Percentiles rank a stretch among this genome's conserved stretches.
Conservation (phyloP, 1,284 basidiomycete species). For the Cryptococcus sp. region DNA sequence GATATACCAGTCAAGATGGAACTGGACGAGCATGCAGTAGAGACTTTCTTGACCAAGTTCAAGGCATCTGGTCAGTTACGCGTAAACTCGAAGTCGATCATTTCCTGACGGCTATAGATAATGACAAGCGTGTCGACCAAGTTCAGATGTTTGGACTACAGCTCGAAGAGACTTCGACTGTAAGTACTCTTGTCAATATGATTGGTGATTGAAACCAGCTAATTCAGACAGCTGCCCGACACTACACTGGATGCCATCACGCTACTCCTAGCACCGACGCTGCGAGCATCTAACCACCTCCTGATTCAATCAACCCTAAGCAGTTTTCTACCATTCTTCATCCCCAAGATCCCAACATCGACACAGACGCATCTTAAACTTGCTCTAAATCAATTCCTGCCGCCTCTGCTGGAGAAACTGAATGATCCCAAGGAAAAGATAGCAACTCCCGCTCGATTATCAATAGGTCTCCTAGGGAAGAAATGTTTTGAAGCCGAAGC, state of each 20-base stretch:
- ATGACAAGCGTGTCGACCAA: conserved; percentile 44
- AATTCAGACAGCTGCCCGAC: conserved; percentile 25
- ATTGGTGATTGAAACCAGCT: no score
- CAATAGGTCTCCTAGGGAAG: conserved; percentile 27
- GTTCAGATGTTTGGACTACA: conserved; percentile 42
- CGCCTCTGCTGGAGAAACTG: conserved; percentile 37
- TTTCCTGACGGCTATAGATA: conserved; percentile 18
- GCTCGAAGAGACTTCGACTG: conserved; percentile 30
- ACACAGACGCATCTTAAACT: conserved; percentile 17
- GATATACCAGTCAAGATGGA: no score
- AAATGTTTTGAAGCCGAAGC: conserved; percentile 26
- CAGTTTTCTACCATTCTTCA: conserved; percentile 38
- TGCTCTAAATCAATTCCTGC: conserved; percentile 30
- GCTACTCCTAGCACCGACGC: conserved; percentile 27
- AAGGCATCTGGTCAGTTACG: conserved; percentile 30
- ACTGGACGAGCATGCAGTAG: conserved; percentile 32
- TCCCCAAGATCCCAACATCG: conserved; percentile 31
- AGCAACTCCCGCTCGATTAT: conserved; percentile 25
- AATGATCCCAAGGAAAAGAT: conserved; percentile 45
- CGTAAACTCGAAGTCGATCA: neutral
- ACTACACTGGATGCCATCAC: conserved; percentile 38
- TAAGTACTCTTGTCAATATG: no score
- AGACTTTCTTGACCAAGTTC: conserved; percentile 31
- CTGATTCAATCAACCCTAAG: conserved; percentile 34
- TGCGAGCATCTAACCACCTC: conserved; percentile 36